Evolutionary conservation across 441 rosid species (phyloP), one percentile per base, ranked within the genome.

Genomic region (Mallotus japonicus): DNA sequence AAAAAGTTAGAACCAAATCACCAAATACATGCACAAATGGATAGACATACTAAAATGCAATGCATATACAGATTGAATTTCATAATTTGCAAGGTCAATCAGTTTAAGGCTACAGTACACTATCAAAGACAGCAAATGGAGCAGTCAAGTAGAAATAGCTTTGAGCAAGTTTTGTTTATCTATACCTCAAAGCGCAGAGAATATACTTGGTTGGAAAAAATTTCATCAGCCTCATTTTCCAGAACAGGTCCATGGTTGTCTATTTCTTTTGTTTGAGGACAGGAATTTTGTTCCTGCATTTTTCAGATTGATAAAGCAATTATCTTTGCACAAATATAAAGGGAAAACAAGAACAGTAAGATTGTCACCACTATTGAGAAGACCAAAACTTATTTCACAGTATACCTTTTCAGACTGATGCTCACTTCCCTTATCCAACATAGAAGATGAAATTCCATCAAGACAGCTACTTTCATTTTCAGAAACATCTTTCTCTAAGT

Each of bases 141-240:
- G 67, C 1, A 37, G 40, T 37, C 40, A 6, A 37, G 40, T 37
- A 16, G n/a, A 24, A 54, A 71, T 34, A n/a, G 22, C 16, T 34
- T 65, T n/a, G n/a, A n/a, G 12, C 58, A 59, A 44, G 6, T 68
- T 56, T 11, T 28, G 40, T 37, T 37, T 49, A 59, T 37, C 56
- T 71, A 75, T 90, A 95, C 99, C 97, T 95, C 97, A 84, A 92
- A 91, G 77, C 94, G 89, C 72, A 92, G 82, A 76, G 83, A 87
- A 80, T 82, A 74, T 20, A 83, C 73, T 49, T 80, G 75, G 66
- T 69, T 77, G 50, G 87, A 81, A 77, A 40, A 76, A 71, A 74
- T 64, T 67, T 65, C 74, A 69, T 62, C 74, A 71, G 74, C 81
- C 73, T 85, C 83, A 73, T 74, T 71, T 74, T 83, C 84, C 79